Evolutionary conservation across 2,329 filamentous ascomycete genomes (phyloP), one percentile per base, ranked within the genome.

Genomic region (Capronia coronata): DNA sequence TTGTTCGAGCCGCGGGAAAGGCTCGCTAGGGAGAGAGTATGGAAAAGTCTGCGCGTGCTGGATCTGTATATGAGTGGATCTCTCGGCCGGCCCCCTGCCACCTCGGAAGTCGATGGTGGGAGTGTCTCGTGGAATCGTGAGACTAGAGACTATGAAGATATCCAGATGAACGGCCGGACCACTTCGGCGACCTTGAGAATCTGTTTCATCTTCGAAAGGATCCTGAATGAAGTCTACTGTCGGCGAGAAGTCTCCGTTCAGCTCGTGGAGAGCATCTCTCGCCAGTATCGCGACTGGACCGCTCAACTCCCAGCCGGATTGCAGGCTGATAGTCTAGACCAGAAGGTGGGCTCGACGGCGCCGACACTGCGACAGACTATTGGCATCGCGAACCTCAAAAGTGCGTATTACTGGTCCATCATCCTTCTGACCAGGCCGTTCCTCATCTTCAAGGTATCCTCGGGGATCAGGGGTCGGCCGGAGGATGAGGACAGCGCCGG

Each of bases 381-480:
- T 6, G 72, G 72, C 2, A 70, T 73, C 3, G 73, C 71, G n/a
- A 74, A 75, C 35, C 67, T 73, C 1, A 66, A 76, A 11, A 71
- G 71, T 25, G 69, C 74, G 2, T 77, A 77, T 49, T 76, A 76
- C 57, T 77, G 75, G 64, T 74, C 72, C 1, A 76, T 77, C 37
- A 76, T 77, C 60, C 63, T 77, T 2, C 61, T 77, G 2, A 75
- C 75, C 5, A 64, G 74, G n/a, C 75, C 75, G 0, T 77, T 77
- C 48, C 63, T 77, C 9, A 71, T 76, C 21, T 77, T 74, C 55
- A 71, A 75, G 43, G 65, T 76, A 1, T 74, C 67, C n/a, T 57
- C 56, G 10, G 59, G 58, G 42, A 52, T 59, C 43, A 58, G 56
- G 38, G 47, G 48, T 13, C 51, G 54, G 30, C 32, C 40, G 8